Evolutionary conservation across 2,329 filamentous ascomycete species (phyloP), one percentile per base, ranked within the genome.

Genomic region (Venturia asperata): DNA sequence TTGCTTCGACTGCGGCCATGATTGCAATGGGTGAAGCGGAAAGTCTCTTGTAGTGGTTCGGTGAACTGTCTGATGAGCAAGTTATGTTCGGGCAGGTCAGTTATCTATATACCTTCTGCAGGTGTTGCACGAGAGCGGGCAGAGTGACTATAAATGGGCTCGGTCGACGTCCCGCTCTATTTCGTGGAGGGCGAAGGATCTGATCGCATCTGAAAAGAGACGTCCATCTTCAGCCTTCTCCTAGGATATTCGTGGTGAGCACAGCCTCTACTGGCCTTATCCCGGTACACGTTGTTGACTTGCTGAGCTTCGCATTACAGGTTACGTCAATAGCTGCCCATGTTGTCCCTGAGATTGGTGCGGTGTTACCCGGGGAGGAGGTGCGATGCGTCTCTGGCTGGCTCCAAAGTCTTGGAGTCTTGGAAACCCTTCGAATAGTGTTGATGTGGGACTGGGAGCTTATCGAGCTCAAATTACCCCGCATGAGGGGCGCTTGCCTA

Each of bases 281-380:
- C 49, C 24, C 49, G 24, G 24, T 37, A 56, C 6, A 15, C 11
- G 30, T 34, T 34, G 27, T 24, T 56, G 11, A 34, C 10, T 17
- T 56, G 21, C 30, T 58, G 52, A 58, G 27, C 52, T 58, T 37
- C 52, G 52, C 52, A 58, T 19, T 37, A 37, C 37, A 34, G 52
- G 52, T 58, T 58, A 37, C 52, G 52, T 58, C 52, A 58, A 58
- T 37, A 58, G 27, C 19, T n/a, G 11, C 52, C 52, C 52, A 34
- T 19, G 52, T 5, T 58, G 27, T 34, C 52, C 37, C 30, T 58
- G 15, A 58, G 30, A 58, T 37, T 58, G 52, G 52, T n/a, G 30
- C 52, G 30, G 37, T 58, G 52, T 15, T 30, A 5, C 11, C 19
- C 10, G n/a, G 13, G 52, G 52, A 56, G 52, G 24, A 37, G 30